Evolutionary conservation across 306 rosid genomes (phyloP), one percentile per base, ranked within the genome.

Genomic region (Herpetospermum pedunculosum): DNA sequence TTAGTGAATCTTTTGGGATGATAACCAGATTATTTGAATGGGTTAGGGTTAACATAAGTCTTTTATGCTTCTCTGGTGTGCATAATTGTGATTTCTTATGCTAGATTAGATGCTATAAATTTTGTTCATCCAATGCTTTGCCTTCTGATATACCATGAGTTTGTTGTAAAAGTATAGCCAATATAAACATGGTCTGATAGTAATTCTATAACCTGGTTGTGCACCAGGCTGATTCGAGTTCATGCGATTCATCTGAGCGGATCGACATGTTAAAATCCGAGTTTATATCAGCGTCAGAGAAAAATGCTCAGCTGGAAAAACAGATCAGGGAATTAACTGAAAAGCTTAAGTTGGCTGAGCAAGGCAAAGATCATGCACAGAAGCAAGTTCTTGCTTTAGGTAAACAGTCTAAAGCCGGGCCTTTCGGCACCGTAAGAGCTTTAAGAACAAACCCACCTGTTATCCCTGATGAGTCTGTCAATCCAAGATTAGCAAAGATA

Each of bases 341-440:
- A 69, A 89, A 85, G 87, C 80, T 93, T 67, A 76, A 62, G 73
- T 79, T 83, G 47, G 98, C 89, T 1, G 92, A 86, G 79, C 98
- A 90, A 80, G 87, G 88, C 77, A 84, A 82, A 84, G 98, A 90
- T 76, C 88, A 89, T 34, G 94, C 90, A 32, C 89, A 86, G 83
- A 91, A 93, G 80, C 96, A 87, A 82, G 86, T 93, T 73, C 90
- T 87, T 50, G 75, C 85, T 8, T 77, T 86, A 74, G 97, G 90
- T 65, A 81, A 84, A 78, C 89, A 79, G 77, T 76, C 73, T 12
- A 93, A 93, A 70, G 88, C 91, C 26, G 97, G 98, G 65, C 88
- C 92, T 59, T 87, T 87, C 46, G 98, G 98, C 50, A 85, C 96
- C 12, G 90, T 93, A 73, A 86, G 86, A 83, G 96, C 87, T 70